Conservation (phyloP, 331 rosid genomes). For the Ulmus americana region DNA sequence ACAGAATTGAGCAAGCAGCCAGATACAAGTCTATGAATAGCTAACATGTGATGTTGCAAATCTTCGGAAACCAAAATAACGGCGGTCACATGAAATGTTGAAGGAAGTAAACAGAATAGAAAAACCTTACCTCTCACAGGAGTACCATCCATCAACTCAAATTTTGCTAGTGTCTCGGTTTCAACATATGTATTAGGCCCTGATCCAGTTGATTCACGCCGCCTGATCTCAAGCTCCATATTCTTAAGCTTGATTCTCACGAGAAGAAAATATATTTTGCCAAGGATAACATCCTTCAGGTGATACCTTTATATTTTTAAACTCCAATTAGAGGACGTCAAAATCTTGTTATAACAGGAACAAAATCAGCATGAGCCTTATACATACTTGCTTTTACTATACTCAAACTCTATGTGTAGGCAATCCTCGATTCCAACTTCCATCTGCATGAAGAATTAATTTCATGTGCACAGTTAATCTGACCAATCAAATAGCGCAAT, state of each 20-base stretch:
- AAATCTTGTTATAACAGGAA: too few relatives aligned
- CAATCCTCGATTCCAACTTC: conserved; percentile 86
- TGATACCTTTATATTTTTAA: conserved; percentile 55
- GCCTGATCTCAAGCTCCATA: conserved; percentile 92
- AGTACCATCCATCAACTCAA: conserved; percentile 96
- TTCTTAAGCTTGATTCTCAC: conserved; percentile 93
- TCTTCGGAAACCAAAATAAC: background rate
- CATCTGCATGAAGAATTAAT: conserved; percentile 40
- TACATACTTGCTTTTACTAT: conserved; percentile 81
- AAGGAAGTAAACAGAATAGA: background rate
- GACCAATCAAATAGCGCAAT: background rate
- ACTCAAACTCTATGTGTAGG: conserved; percentile 86
- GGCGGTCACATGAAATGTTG: background rate
- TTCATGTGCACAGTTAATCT: background rate
- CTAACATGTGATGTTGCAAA: background rate
- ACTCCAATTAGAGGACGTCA: too few relatives aligned
- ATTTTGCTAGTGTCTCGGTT: conserved; percentile 90
- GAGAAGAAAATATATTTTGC: conserved; percentile 86
- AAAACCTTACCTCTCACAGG: too few relatives aligned
- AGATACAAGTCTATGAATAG: background rate
- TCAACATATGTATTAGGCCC: conserved; percentile 89
- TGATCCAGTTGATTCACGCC: conserved; percentile 86
- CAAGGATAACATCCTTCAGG: conserved; percentile 81
- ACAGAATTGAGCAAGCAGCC: background rate
- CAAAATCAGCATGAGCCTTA: too few relatives aligned